phyloP scores from a whole-genome alignment of 192 early-diverging fungal genomes.

The Podila horticola region DNA sequence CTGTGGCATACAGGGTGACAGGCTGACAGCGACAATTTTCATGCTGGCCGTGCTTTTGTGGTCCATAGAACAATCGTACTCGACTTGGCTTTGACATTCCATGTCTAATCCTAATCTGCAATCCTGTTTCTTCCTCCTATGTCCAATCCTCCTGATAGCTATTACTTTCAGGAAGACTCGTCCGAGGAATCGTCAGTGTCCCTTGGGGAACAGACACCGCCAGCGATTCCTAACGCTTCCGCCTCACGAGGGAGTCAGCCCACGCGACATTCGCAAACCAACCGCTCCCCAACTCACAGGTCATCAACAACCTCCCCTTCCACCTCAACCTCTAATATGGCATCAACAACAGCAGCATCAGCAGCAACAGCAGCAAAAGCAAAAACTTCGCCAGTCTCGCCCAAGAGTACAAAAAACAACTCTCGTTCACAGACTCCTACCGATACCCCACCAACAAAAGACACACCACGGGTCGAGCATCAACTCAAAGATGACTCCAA shows the following conservation, averaged over 20 bases:
- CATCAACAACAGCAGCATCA: background rate
- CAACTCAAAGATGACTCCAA: slow-evolving; percentile 27
- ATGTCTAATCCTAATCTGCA: no score
- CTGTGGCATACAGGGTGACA: no score
- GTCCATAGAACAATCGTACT: no score
- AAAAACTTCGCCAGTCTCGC: background rate
- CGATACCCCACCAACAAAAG: background rate
- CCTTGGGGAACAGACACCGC: slow-evolving; percentile 1
- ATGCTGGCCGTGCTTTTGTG: no score
- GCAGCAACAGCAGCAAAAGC: background rate
- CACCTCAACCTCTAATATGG: background rate
- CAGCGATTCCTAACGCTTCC: background rate
- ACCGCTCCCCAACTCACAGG: background rate
- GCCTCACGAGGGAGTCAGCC: background rate
- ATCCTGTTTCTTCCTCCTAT: background rate
- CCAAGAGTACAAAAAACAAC: background rate
- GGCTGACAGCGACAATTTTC: no score
- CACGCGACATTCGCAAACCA: background rate
- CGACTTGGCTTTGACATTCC: no score
- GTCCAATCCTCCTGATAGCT: slow-evolving; percentile 10
- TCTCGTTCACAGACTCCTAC: background rate
- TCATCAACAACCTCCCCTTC: background rate
- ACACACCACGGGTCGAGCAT: background rate
- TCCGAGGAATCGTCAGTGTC: slow-evolving; percentile 28
- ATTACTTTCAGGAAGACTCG: slow-evolving; percentile 46